Evolutionary conservation across 2,329 filamentous ascomycete species (phyloP).

Genomic region (Sordariomycetes sp.): DNA sequence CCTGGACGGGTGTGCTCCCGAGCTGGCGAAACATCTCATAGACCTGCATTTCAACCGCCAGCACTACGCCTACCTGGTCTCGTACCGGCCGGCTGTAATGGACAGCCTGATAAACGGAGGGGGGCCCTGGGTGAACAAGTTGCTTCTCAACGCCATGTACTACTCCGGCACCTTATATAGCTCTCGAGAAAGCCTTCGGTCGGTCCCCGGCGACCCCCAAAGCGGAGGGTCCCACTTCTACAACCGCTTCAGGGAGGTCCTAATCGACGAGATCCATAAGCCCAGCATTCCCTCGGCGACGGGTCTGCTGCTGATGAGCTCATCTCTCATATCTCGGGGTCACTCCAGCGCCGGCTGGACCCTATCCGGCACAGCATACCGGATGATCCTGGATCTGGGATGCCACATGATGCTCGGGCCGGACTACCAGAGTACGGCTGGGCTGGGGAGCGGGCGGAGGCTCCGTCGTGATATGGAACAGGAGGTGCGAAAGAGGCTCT

Average conservation of each 20-base stretch:
- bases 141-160: constrained; percentile 28
- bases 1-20: constrained; percentile 19
- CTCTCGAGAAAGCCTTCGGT: constrained; percentile 20
- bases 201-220: constrained; percentile 19
- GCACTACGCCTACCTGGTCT: constrained; percentile 23
- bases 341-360: constrained; percentile 23
- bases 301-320: constrained; percentile 20
- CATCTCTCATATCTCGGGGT: constrained; percentile 20
- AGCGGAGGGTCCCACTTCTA: constrained; percentile 24
- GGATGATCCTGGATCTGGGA: constrained; percentile 26
- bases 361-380: constrained; percentile 22
- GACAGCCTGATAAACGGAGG: constrained; percentile 21
- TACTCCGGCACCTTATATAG: constrained; percentile 26
- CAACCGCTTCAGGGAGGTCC: constrained; percentile 21
- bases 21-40: constrained; percentile 23
- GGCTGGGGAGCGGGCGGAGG: neutral
- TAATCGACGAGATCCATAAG: constrained; percentile 20
- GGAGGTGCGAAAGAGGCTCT: constrained; percentile 21
- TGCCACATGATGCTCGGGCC: constrained; percentile 21
- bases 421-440: constrained; percentile 14
- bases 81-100: constrained; percentile 27
- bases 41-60: constrained; percentile 26
- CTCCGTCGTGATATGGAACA: constrained; percentile 17
- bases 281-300: constrained; percentile 25
- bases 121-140: constrained; percentile 24